phyloP scores from a whole-genome alignment of 257 asterid species.

The Gynochthodes officinalis region DNA sequence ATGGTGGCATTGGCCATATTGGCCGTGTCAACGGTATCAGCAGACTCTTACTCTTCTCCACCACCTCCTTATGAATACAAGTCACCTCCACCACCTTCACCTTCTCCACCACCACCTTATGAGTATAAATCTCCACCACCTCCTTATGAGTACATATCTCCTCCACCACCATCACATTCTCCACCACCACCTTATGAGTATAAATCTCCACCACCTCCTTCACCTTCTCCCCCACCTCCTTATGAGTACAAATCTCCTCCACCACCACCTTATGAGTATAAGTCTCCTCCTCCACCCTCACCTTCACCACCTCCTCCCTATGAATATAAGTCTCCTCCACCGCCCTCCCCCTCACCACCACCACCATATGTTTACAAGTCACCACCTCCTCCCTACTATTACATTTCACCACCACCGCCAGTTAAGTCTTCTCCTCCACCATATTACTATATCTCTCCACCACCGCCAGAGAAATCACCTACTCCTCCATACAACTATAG shows the following conservation, averaged over 20 bases:
- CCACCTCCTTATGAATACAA: slow-evolving; percentile 35
- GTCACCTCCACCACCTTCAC: slow-evolving; percentile 25
- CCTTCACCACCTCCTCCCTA: slow-evolving; percentile 44
- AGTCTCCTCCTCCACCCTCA: slow-evolving; percentile 45
- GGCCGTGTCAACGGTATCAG: slow-evolving; percentile 44
- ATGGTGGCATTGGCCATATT: slow-evolving; percentile 54
- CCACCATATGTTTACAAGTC: slow-evolving; percentile 22
- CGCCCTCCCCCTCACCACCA: slow-evolving; percentile 48
- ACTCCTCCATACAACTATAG: slow-evolving; percentile 32
- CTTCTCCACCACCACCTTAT: slow-evolving; percentile 22
- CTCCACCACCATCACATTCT: slow-evolving; percentile 21
- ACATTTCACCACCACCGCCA: slow-evolving; percentile 43
- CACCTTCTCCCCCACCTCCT: slow-evolving; percentile 26
- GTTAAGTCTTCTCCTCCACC: slow-evolving; percentile 35
- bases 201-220: slow-evolving; percentile 12
- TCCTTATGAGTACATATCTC: too few relatives aligned
- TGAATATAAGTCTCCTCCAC: slow-evolving; percentile 33
- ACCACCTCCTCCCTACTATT: slow-evolving; percentile 36
- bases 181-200: slow-evolving; percentile 24
- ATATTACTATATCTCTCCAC: slow-evolving; percentile 25
- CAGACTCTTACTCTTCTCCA: slow-evolving; percentile 49
- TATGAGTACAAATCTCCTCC: slow-evolving; percentile 33
- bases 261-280: slow-evolving; percentile 26
- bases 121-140: slow-evolving; percentile 29
- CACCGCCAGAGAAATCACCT: slow-evolving; percentile 34